phyloP scores from a whole-genome alignment of 1,284 basidiomycete species.

The Rhodotorula sp. region DNA sequence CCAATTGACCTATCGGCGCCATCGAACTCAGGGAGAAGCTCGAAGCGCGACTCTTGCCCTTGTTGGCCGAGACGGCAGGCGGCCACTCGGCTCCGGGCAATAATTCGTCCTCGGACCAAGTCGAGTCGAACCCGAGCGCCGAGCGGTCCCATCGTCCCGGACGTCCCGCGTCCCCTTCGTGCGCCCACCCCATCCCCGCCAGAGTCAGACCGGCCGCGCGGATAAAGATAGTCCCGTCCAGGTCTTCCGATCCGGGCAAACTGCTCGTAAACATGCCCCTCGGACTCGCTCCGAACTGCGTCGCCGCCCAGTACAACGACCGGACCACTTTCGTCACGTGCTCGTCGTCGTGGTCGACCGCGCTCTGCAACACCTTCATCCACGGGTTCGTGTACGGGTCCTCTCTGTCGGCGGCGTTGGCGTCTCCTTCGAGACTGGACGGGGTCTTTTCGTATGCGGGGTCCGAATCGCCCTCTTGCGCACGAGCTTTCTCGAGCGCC shows the following conservation, averaged over 20 bases:
- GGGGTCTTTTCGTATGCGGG: neutral
- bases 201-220: conserved; percentile 31
- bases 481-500: neutral
- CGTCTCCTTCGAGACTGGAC: neutral
- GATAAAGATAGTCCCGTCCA: conserved; percentile 44
- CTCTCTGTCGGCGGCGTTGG: neutral
- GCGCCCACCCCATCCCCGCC: conserved; percentile 29
- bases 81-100: conserved; percentile 15
- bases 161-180: conserved; percentile 34
- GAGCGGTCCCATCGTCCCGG: conserved; percentile 38
- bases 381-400: conserved; percentile 27
- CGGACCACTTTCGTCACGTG: conserved; percentile 44
- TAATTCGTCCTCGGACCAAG: conserved; percentile 30
- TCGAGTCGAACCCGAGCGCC: conserved; percentile 40
- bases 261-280: conserved; percentile 35
- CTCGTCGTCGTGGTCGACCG: conserved; percentile 42
- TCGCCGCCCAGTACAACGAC: conserved; percentile 41
- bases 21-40: conserved; percentile 2
- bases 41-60: conserved; percentile 16
- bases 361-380: conserved; percentile 28
- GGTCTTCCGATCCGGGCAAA: conserved; percentile 35
- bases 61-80: conserved; percentile 1
- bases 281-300: conserved; percentile 39
- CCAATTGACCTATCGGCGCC: neutral
- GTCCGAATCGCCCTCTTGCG: neutral